Conservation (phyloP, 2,329 filamentous ascomycete genomes). For the Aspergillus chevalieri region DNA sequence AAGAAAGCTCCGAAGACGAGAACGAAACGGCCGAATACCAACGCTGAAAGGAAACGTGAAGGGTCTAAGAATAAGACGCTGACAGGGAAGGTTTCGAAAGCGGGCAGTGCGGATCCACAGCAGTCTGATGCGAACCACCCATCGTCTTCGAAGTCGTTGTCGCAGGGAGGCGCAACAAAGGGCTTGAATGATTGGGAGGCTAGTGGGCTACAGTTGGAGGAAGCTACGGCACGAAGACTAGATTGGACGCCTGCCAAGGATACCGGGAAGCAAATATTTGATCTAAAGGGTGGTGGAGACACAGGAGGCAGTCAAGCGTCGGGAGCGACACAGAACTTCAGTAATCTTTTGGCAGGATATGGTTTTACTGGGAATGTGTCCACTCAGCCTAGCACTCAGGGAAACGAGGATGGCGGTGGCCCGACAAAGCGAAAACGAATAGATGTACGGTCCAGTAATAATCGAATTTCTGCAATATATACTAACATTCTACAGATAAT, state of each 20-base stretch:
- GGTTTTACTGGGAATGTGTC: constrained; percentile 27
- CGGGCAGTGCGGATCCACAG: constrained; percentile 11
- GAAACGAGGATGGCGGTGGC: constrained; percentile 12
- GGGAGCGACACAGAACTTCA: constrained; percentile 17
- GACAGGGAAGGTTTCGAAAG: constrained; percentile 32
- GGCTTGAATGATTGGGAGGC: constrained; percentile 13
- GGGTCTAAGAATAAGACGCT: constrained; percentile 28
- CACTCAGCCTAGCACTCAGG: constrained; percentile 6
- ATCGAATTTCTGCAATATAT: not conserved
- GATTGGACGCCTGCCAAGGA: constrained; percentile 64
- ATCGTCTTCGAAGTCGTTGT: not conserved
- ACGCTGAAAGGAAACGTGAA: constrained; percentile 18
- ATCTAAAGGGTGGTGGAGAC: constrained; percentile 8
- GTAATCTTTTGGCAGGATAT: constrained; percentile 36
- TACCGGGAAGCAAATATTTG: constrained; percentile 23
- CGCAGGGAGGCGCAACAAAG: constrained; percentile 1
- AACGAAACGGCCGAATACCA: constrained; percentile 18
- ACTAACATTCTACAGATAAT: constrained; percentile 17
- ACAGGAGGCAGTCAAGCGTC: constrained; percentile 1
- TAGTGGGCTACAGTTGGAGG: constrained; percentile 26
- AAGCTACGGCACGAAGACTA: constrained; percentile 50
- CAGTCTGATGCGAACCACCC: constrained; percentile 8
- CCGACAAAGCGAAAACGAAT: constrained; percentile 34
- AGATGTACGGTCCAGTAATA: constrained; percentile 23
- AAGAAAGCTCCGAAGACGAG: constrained; percentile 18